These are phyloP conservation scores for Isochrysis galbana DNA, from an alignment of 78 protist species.

Conservation along the genomic window DNA sequence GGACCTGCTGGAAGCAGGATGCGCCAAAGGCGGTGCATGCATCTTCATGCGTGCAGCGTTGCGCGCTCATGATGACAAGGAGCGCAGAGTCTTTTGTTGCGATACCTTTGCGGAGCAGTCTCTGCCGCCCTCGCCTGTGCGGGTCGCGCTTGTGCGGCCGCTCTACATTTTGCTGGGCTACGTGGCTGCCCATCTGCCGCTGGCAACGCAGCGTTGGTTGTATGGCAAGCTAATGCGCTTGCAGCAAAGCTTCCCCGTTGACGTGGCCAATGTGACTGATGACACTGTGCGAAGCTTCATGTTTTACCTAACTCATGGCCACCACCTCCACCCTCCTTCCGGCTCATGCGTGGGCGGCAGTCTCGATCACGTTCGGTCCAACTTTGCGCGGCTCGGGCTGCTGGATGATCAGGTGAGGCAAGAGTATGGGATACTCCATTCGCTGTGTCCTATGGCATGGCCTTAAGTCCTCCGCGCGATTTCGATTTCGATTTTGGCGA, in stretches of 20 bases:
- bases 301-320: background rate
- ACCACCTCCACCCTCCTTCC: background rate
- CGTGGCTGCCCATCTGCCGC: background rate
- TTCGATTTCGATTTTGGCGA: too few species aligned
- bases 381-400: background rate
- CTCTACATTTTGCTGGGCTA: background rate
- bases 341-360: background rate
- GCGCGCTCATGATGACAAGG: background rate
- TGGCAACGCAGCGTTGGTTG: background rate
- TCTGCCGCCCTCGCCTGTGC: background rate
- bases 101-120: background rate
- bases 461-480: too few species aligned
- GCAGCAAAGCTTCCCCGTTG: background rate
- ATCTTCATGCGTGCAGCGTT: background rate
- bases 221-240: background rate
- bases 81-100: background rate
- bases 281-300: background rate
- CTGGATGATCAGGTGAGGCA: background rate
- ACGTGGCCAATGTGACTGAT: background rate
- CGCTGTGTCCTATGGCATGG: too few species aligned
- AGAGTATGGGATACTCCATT: too few species aligned
- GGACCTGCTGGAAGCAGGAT: background rate
- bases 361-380: background rate
- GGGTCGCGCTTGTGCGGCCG: background rate
- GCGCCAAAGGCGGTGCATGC: background rate